Percentiles rank a stretch among this genome's conserved stretches.
Conservation (phyloP, 805 yeast genomes). For the Wickerhamomyces ciferrii region DNA sequence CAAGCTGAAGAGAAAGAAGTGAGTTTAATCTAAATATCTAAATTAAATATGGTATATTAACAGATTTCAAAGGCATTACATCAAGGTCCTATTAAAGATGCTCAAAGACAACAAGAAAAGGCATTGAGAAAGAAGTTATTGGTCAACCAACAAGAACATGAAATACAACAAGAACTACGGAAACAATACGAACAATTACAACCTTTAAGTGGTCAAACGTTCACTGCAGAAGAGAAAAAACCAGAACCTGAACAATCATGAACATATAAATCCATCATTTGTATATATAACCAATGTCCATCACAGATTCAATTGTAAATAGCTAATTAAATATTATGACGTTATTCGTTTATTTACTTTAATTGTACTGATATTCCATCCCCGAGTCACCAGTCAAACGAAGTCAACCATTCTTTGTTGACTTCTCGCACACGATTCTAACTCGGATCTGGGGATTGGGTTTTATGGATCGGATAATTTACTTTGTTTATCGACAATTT, state of each 20-base stretch:
- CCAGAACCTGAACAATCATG: too few relatives aligned
- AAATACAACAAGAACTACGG: slow-evolving; percentile 54
- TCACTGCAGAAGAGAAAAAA: slow-evolving; percentile 33
- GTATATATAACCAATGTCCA: too few relatives aligned
- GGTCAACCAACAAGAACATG: slow-evolving; percentile 60
- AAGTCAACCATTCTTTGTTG: too few relatives aligned
- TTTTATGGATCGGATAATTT: neutral
- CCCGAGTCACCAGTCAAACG: too few relatives aligned
- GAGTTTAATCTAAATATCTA: slow-evolving; percentile 16
- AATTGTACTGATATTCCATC: too few relatives aligned
- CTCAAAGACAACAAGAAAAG: slow-evolving; percentile 38
- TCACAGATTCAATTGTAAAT: too few relatives aligned
- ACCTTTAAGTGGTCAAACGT: slow-evolving; percentile 53
- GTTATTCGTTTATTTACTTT: too few relatives aligned
- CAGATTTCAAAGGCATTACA: slow-evolving; percentile 46
- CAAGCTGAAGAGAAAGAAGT: slow-evolving; percentile 66
- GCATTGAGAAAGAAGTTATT: slow-evolving; percentile 24
- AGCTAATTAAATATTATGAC: too few relatives aligned
- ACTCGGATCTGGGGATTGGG: neutral
- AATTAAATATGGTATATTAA: neutral
- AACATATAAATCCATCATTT: too few relatives aligned
- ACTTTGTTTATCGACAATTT: too few relatives aligned
- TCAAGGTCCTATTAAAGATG: slow-evolving; percentile 84
- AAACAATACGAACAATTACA: slow-evolving; percentile 54
- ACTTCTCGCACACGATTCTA: too few relatives aligned